These are phyloP conservation scores for Porcisia hertigi DNA, from an alignment of 208 protist genomes.

Conservation along the genomic window DNA sequence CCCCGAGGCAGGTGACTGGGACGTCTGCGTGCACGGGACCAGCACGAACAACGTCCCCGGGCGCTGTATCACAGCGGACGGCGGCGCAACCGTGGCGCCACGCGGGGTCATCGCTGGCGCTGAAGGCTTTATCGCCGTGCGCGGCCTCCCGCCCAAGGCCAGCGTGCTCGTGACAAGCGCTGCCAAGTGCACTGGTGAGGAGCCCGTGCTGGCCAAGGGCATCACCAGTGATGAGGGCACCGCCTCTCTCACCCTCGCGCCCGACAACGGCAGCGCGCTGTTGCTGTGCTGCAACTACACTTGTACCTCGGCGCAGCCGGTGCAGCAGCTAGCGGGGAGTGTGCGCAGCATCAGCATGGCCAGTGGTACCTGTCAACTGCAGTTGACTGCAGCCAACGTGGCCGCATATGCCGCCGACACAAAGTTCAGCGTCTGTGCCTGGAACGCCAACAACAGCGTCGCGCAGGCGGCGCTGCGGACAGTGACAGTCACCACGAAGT, in stretches of 20 bases:
- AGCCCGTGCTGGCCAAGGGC: constrained; percentile 9
- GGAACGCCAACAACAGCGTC: constrained; percentile 33
- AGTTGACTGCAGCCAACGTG: constrained; percentile 26
- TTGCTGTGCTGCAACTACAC: constrained; percentile 16
- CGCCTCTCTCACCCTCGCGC: constrained; percentile 4
- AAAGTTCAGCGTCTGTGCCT: constrained; percentile 53
- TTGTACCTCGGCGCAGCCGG: background rate
- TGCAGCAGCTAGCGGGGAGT: constrained; percentile 26
- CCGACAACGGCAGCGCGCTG: background rate
- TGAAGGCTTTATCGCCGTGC: constrained; percentile 14
- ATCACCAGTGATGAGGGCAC: constrained; percentile 6
- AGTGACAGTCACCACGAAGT: constrained; percentile 32
- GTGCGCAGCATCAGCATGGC: constrained; percentile 34
- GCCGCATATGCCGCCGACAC: constrained; percentile 25
- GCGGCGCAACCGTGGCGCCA: constrained; percentile 24
- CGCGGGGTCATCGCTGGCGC: constrained; percentile 8
- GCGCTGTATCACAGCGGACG: constrained; percentile 35
- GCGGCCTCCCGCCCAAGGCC: constrained; percentile 28
- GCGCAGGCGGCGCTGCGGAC: constrained; percentile 42
- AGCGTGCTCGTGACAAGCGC: constrained; percentile 18
- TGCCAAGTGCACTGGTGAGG: background rate
- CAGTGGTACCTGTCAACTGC: constrained; percentile 34
- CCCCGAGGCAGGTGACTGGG: constrained; percentile 27
- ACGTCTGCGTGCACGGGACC: constrained; percentile 37
- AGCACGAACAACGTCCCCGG: constrained; percentile 14